phyloP scores from a whole-genome alignment of 495 filamentous ascomycete species.

The Clavariopsis aquatica region DNA sequence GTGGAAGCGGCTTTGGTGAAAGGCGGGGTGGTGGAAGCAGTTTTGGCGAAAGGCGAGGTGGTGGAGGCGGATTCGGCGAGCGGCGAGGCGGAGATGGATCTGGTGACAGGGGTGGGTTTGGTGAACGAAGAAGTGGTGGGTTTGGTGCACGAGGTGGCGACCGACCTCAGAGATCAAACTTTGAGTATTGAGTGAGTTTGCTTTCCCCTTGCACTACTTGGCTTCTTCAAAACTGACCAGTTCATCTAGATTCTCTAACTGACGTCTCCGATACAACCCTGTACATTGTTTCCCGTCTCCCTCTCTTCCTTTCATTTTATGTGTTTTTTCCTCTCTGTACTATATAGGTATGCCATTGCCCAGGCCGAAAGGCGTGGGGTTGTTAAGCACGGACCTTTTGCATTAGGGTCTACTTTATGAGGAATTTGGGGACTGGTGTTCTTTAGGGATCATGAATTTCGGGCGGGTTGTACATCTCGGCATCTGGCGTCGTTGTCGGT shows the following conservation, averaged over 20 bases:
- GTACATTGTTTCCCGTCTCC: not conserved
- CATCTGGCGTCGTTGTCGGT: too few relatives aligned
- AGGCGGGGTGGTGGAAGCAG: not conserved
- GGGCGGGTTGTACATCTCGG: too few relatives aligned
- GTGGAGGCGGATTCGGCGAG: slow-evolving; percentile 6
- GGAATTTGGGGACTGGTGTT: too few relatives aligned
- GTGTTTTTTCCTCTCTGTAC: slow-evolving; percentile 4
- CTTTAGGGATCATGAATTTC: too few relatives aligned
- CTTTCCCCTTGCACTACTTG: not conserved
- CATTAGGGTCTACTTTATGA: too few relatives aligned
- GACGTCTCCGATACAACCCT: not conserved
- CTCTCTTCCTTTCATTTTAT: not conserved
- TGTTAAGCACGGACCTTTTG: not conserved
- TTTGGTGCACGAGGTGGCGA: not conserved
- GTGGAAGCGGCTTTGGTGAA: slow-evolving; percentile 6
- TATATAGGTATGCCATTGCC: not conserved
- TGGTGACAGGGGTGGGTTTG: slow-evolving; percentile 9
- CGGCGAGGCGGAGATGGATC: not conserved
- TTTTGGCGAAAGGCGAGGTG: slow-evolving; percentile 1
- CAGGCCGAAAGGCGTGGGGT: not conserved
- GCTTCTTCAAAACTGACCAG: not conserved
- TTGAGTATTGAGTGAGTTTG: slow-evolving; percentile 2
- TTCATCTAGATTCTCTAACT: not conserved
- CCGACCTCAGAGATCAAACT: slow-evolving; percentile 4
- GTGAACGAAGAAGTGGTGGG: slow-evolving; percentile 3